Percentiles rank a stretch among this genome's conserved stretches.
phyloP scores from a whole-genome alignment of 768 basidiomycete genomes.

The Suillus sp. region DNA sequence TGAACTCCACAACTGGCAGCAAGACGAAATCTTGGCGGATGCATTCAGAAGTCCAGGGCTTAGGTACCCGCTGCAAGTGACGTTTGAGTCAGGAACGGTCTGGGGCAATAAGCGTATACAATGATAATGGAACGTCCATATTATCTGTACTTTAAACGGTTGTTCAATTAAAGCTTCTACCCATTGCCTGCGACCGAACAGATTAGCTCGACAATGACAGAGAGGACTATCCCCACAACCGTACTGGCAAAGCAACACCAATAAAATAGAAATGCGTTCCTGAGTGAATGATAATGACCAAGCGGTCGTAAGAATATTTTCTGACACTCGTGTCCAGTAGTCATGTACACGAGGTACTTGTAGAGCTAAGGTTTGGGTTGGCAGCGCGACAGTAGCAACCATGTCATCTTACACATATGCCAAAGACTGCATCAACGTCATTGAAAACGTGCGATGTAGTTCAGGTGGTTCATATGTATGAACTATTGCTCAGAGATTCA shows the following conservation, averaged over 20 bases:
- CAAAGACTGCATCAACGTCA: not conserved
- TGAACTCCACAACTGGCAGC: not conserved
- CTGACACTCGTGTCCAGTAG: not conserved
- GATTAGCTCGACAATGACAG: not conserved
- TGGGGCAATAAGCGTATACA: not conserved
- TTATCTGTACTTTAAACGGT: not conserved
- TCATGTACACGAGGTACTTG: not conserved
- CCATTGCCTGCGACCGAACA: not conserved
- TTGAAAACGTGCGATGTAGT: not conserved
- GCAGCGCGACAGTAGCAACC: not conserved
- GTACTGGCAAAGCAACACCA: not conserved
- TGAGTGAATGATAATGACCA: not conserved
- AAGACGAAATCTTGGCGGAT: not conserved
- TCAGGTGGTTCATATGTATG: not conserved
- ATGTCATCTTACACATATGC: not conserved
- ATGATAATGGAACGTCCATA: not conserved
- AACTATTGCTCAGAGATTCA: not conserved
- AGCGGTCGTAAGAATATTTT: not conserved
- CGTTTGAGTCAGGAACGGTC: not conserved
- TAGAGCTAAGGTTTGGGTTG: not conserved
- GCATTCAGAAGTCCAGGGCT: not conserved
- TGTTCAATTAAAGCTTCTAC: not conserved
- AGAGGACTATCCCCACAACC: not conserved
- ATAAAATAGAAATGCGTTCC: not conserved
- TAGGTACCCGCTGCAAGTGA: not conserved